Conservation (phyloP, 805 yeast genomes). For the Spathaspora girioi region DNA sequence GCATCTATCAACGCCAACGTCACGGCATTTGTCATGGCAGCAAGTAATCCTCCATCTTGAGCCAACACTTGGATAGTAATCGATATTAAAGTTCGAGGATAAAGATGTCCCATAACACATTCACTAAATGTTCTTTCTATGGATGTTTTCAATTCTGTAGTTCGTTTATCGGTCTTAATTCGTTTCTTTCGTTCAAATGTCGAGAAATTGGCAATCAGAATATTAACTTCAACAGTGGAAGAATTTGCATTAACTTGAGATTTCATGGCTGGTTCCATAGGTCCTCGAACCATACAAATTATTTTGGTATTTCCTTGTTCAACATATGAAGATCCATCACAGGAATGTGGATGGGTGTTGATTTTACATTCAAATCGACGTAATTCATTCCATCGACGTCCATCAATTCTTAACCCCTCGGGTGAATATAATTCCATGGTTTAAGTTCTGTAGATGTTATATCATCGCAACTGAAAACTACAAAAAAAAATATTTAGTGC, state of each 20-base stretch:
- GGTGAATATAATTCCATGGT: constrained; percentile 85
- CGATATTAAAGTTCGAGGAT: constrained; percentile 80
- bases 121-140: constrained; percentile 69
- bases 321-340: constrained; percentile 90
- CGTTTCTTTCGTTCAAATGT: constrained; percentile 72
- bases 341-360: constrained; percentile 81
- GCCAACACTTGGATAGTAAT: constrained; percentile 74
- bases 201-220: constrained; percentile 79
- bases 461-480: background rate
- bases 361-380: constrained; percentile 76
- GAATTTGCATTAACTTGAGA: constrained; percentile 47
- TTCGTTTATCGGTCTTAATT: constrained; percentile 63
- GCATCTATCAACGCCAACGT: constrained; percentile 92
- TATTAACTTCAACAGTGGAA: constrained; percentile 59
- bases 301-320: constrained; percentile 92
- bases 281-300: constrained; percentile 83
- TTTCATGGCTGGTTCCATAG: constrained; percentile 71
- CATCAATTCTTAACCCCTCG: constrained; percentile 90
- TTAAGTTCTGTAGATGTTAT: background rate
- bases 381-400: constrained; percentile 92
- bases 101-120: constrained; percentile 67
- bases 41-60: constrained; percentile 86
- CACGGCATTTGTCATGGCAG: constrained; percentile 78
- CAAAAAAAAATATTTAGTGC: background rate
- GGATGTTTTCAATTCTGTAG: constrained; percentile 62